Evolutionary conservation across 495 filamentous ascomycete species (phyloP).

Genomic region (Astrothelium subdiscretum): DNA sequence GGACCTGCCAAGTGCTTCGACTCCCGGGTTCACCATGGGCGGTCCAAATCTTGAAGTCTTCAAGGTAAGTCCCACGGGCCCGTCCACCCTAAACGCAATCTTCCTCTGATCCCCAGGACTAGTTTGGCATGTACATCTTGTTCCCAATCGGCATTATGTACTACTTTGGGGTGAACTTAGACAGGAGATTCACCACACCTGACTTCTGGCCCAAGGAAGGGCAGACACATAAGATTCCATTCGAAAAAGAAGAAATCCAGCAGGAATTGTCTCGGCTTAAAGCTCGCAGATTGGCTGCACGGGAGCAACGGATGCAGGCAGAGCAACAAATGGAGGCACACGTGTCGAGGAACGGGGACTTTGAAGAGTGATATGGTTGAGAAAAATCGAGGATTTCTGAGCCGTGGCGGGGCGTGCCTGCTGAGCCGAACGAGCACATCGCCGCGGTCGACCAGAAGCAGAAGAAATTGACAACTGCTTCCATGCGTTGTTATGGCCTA

Average conservation of each 20-base stretch:
- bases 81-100: constrained; percentile 5
- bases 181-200: constrained; percentile 73
- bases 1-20: not conserved
- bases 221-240: constrained; percentile 78
- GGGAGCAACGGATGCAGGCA: constrained; percentile 46
- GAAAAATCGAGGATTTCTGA: not conserved
- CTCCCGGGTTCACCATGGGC: constrained; percentile 43
- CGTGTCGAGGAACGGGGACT: constrained; percentile 6
- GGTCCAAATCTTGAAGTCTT: constrained; percentile 92
- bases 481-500: too few relatives aligned
- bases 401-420: not conserved
- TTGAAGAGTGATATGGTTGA: not conserved
- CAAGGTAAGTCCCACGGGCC: constrained; percentile 49
- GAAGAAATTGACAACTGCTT: not conserved
- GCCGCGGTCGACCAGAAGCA: not conserved
- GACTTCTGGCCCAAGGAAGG: constrained; percentile 89
- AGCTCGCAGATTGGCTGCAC: constrained; percentile 43
- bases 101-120: not conserved
- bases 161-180: constrained; percentile 98
- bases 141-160: constrained; percentile 99
- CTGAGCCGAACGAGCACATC: not conserved
- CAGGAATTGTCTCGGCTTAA: constrained; percentile 65
- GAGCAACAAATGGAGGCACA: constrained; percentile 32
- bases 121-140: constrained; percentile 98
- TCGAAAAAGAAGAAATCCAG: constrained; percentile 77